Evolutionary conservation across 129 eudicot species (phyloP), one percentile per base, ranked within the genome.

Genomic region (Kitagawia praeruptora): DNA sequence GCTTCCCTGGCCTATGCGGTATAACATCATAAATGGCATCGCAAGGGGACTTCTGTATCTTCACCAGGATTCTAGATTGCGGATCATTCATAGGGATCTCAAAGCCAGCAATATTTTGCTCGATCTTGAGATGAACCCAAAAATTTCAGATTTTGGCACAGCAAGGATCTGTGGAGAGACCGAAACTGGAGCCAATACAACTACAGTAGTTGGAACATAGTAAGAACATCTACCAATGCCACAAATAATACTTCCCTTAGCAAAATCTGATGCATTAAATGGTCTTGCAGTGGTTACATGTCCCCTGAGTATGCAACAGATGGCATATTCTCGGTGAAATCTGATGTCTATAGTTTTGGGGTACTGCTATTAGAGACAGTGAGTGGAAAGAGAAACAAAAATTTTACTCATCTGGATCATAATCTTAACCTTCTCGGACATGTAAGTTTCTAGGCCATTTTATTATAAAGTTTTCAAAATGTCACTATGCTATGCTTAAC

Each of bases 381-480:
- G 42, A 84, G 79, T 27, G 88, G 88, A 34, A 80, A 82, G 77
- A 77, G 80, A 72, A 87, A 87, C 73, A 48, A 82, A 82, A 82
- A 84, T 23, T 87, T 80, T 77, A 48, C 58, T 81, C 90, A 85
- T 71, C 86, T 77, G 39, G 85, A 77, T 78, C 88, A 87, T 81
- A 77, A 80, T 42, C 88, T 76, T 75, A 85, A 80, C 81, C 90
- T 87, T 87, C 83, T 85, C 27, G 88, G 90, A 56, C 88, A 84
- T 78, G 90, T 82, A 87, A 79, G 87, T 78, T 4, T 4, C 7
- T 41, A 41, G 48, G 7, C 19, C 6, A 18, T 39, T 6, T 8
- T 3, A 41, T 41, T 4, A 16, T 34, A 13, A 37, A 69, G 9
- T 12, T 11, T 14, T 18, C 1, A 3, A 34, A 69, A 37, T 6